Base-by-base conservation (phyloP, 805 yeast genomes). In the Kuraishia molischiana region DNA sequence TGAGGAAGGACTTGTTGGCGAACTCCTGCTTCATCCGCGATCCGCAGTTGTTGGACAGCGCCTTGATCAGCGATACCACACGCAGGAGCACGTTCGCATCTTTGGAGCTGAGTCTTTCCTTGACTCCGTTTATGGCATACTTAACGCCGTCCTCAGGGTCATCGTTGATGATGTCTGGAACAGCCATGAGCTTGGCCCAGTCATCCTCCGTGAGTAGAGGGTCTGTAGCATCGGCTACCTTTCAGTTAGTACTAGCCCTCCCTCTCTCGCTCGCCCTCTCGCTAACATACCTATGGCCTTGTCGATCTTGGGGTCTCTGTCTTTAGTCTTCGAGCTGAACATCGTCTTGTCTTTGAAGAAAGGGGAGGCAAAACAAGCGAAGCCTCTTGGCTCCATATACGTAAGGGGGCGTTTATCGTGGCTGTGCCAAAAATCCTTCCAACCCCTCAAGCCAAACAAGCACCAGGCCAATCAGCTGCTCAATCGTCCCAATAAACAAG, bases 1-100 rank as follows among this genome's bases (percentile, higher is more conserved):
- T 54, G 14, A 79, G 72, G 49, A 79, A 79, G 3, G 62, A 46
- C 44, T 69, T 67, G 17, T 82, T 67, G 15, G 84, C 77, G 28
- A 83, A 70, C 45, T 74, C 77, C 34, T 67, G 77, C 46, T 73
- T 75, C 61, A 77, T 68, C 52, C 76, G 67, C 10, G 85, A 74
- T 3, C 89, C 89, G 55, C 90, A 81, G 54, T 82, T 83, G 52
- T 81, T 86, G 2, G 86, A 85, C 21, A 83, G 49, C 4, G 86
- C 73, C 21, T 71, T 68, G 17, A 79, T 51, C 34, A 75, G 47
- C 0, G 79, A 59, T 15, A 83, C 50, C 0, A 82, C 58, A 50
- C 84, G 66, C 36, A 83, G 54, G 30, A 79, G 71, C 3, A 78
- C 76, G 52, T 82, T 83, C 17, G 84, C 89, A 48, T 78, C 79